Evolutionary conservation across 257 asterid genomes (phyloP), one percentile per base, ranked within the genome.

Genomic region (Jasminum sambac): DNA sequence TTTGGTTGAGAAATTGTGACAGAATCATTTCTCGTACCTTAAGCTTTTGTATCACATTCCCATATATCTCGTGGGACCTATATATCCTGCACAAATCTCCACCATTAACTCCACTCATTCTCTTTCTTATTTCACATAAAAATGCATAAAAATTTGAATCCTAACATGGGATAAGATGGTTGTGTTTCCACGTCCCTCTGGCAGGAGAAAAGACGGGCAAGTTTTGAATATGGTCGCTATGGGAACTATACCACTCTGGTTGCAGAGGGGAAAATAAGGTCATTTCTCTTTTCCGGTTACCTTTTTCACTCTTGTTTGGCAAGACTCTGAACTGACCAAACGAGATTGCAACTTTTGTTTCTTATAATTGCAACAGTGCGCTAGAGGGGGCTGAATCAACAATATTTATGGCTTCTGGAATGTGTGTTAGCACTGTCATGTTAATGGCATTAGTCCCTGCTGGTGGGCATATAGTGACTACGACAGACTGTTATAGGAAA

Each of bases 171-270:
- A n/a, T n/a, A n/a, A n/a, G n/a, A 24, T 23, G 12, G 34, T 55
- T 9, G 30, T 14, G 34, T 8, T 23, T 9, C 13, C 13, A 65
- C 57, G 76, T 74, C 76, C 11, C 67, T 13, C 34, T 72, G 67
- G 78, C 86, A 92, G 98, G 98, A 92, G 82, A 92, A 92, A 79
- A 81, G 96, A 44, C 68, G 80, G 68, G 66, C 75, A 67, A 92
- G 98, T 80, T 92, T 90, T 67, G 98, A 92, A 76, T 92, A 92
- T 67, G 98, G 98, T 34, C 88, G 98, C 9, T 92, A 92, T 77
- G 98, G 98, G 66, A 92, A 92, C 75, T 86, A 86, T 67, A 92
- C 98, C 61, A 92, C 96, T 66, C 68, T 84, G 73, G 98, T 83
- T 78, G 87, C 85, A 23, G 96, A 92, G 85, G 91, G 88, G 77